Evolutionary conservation across 352 stramenopile species (phyloP).

Genomic region (Poterioochromonas sp.): DNA sequence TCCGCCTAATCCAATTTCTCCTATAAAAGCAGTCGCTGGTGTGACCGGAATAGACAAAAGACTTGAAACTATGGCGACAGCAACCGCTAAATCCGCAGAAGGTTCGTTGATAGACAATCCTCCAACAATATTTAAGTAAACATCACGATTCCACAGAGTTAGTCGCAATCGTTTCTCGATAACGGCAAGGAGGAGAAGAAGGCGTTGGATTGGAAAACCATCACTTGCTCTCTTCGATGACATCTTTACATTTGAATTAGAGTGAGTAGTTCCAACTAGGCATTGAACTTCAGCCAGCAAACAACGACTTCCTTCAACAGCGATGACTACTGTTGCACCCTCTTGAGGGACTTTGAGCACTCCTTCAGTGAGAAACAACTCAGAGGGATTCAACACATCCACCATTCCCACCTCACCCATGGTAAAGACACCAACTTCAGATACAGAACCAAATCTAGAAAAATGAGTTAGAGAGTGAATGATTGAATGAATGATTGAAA

Average conservation of each 20-base stretch:
- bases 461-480: no score
- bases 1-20: constrained; percentile 56
- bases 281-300: constrained; percentile 89
- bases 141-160: constrained; percentile 52
- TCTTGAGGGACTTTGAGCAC: constrained; percentile 49
- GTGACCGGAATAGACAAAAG: constrained; percentile 44
- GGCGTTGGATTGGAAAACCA: constrained; percentile 64
- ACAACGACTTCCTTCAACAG: constrained; percentile 79
- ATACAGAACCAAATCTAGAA: constrained; percentile 73
- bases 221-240: constrained; percentile 61
- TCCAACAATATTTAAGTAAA: constrained; percentile 68
- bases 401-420: constrained; percentile 74
- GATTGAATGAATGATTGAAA: no score
- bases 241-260: constrained; percentile 43
- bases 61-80: constrained; percentile 56
- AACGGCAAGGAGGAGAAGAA: constrained; percentile 85
- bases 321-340: constrained; percentile 75
- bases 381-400: constrained; percentile 46
- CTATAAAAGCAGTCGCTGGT: constrained; percentile 55
- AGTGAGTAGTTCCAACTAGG: constrained; percentile 59
- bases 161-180: constrained; percentile 78
- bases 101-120: constrained; percentile 52
- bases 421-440: constrained; percentile 88
- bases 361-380: constrained; percentile 44
- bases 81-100: constrained; percentile 55